These are phyloP conservation scores for Boletus rufocinnamomeus DNA, from an alignment of 768 basidiomycete genomes.

Conservation along the genomic window DNA sequence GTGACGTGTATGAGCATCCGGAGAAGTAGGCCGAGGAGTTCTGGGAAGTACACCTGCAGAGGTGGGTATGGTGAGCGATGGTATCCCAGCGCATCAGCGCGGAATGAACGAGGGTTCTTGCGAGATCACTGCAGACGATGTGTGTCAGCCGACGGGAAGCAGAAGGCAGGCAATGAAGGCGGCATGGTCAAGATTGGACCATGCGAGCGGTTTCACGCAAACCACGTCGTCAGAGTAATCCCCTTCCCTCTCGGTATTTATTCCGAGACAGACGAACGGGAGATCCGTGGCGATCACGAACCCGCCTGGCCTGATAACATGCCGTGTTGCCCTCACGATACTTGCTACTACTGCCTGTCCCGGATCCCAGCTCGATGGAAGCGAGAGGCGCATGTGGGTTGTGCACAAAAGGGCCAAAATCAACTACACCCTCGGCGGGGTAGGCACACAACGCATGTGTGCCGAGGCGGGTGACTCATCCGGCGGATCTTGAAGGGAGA, in stretches of 20 bases:
- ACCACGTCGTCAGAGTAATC: constrained; percentile 23
- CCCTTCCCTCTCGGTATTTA: neutral
- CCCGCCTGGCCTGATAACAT: constrained; percentile 7
- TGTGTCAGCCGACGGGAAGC: constrained; percentile 47
- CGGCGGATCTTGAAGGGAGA: constrained; percentile 13
- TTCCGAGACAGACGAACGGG: constrained; percentile 56
- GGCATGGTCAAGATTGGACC: constrained; percentile 52
- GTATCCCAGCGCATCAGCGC: neutral
- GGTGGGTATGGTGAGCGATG: neutral
- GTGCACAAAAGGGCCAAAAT: constrained; percentile 55
- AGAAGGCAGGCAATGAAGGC: constrained; percentile 35
- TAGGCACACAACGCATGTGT: constrained; percentile 52
- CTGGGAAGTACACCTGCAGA: constrained; percentile 79
- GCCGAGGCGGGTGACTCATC: neutral
- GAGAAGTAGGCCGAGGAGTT: constrained; percentile 77
- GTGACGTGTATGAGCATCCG: constrained; percentile 74
- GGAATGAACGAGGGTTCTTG: constrained; percentile 31
- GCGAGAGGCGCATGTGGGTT: constrained; percentile 25
- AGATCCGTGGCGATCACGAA: constrained; percentile 41
- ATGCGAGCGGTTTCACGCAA: constrained; percentile 61
- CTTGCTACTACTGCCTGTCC: neutral
- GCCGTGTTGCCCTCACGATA: constrained; percentile 26
- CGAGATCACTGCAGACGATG: constrained; percentile 83
- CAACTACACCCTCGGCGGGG: constrained; percentile 28
- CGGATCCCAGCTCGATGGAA: constrained; percentile 69